Conservation (phyloP, 768 basidiomycete species). For the Termitomyces sp. region DNA sequence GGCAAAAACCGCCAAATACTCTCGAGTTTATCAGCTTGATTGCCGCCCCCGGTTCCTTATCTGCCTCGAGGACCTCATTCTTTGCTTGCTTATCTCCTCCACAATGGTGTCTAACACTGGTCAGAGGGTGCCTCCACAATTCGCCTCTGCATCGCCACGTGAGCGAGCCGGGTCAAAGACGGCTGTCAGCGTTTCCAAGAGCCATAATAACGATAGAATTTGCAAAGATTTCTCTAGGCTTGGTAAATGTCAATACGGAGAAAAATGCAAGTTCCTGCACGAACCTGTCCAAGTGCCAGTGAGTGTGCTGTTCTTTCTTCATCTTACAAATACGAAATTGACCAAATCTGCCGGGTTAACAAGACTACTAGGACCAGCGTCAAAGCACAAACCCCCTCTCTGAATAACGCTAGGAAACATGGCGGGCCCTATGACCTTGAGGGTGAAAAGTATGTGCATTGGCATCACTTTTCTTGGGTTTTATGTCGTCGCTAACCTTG, state of each 20-base stretch:
- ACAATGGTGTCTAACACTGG: background rate
- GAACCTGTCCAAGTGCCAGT: background rate
- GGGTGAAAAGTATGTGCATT: background rate
- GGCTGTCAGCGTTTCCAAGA: background rate
- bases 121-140: background rate
- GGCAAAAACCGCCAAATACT: background rate
- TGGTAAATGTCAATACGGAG: conserved; percentile 3
- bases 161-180: background rate
- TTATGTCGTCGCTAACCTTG: background rate
- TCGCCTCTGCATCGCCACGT: background rate
- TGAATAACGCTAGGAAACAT: background rate
- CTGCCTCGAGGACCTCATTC: background rate
- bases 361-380: background rate
- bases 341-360: background rate
- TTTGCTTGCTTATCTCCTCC: background rate
- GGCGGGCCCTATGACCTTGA: background rate
- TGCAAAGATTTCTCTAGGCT: background rate
- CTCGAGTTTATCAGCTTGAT: background rate
- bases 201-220: background rate
- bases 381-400: background rate
- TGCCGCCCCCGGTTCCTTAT: background rate
- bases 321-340: background rate
- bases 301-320: background rate
- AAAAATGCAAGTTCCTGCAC: conserved; percentile 7
- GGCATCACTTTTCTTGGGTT: background rate